Evolutionary conservation across 2,329 filamentous ascomycete species (phyloP).

Genomic region (Claviceps cyperi): DNA sequence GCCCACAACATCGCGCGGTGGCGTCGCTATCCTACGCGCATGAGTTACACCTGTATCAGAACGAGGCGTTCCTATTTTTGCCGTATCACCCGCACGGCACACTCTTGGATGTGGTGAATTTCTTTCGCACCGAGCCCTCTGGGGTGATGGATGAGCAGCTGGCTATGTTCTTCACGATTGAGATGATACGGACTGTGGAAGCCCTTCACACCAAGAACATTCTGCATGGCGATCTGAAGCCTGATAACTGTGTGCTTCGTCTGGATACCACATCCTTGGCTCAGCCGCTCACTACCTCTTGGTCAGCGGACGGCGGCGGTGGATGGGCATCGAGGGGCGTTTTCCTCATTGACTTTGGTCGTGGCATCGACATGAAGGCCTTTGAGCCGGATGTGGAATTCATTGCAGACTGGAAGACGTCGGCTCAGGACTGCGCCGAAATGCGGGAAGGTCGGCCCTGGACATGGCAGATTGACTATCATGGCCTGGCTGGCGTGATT

Average conservation of each 20-base stretch:
- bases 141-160: conserved; percentile 78
- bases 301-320: conserved; percentile 55
- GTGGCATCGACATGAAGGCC: conserved; percentile 81
- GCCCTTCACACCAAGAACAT: conserved; percentile 66
- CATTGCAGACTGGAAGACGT: conserved; percentile 89
- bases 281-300: conserved; percentile 43
- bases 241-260: conserved; percentile 86
- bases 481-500: conserved; percentile 76
- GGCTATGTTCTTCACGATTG: conserved; percentile 90
- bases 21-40: conserved; percentile 72
- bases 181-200: conserved; percentile 82
- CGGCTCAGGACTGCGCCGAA: conserved; percentile 78
- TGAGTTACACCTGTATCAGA: conserved; percentile 80
- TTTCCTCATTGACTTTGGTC: conserved; percentile 84
- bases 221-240: conserved; percentile 87
- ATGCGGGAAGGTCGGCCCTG: conserved; percentile 88
- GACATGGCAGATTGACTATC: conserved; percentile 97
- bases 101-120: conserved; percentile 85
- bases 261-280: conserved; percentile 41
- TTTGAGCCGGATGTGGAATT: conserved; percentile 66
- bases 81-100: conserved; percentile 84
- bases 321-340: conserved; percentile 75
- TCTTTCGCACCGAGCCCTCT: conserved; percentile 56
- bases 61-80: conserved; percentile 81
- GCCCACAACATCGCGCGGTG: conserved; percentile 52